Evolutionary conservation across 2,329 filamentous ascomycete genomes (phyloP).

Genomic region (Calonectria naviculata): DNA sequence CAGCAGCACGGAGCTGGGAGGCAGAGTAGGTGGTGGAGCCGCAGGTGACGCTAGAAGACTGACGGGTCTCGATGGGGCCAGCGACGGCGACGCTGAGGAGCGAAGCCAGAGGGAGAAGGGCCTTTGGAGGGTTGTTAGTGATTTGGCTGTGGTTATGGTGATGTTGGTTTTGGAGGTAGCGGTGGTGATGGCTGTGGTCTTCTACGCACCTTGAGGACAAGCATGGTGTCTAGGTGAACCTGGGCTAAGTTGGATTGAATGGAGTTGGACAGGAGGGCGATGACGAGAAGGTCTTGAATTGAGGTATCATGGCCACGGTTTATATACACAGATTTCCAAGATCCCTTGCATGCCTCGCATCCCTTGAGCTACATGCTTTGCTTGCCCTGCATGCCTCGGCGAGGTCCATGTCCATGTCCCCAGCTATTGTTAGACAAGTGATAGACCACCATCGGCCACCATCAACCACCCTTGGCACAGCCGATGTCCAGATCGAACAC

Average conservation of each 20-base stretch:
- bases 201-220: slow-evolving; percentile 31
- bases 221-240: slow-evolving; percentile 27
- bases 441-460: too few relatives aligned
- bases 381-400: background rate
- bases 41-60: slow-evolving; percentile 43
- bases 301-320: background rate
- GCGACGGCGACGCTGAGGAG: slow-evolving; percentile 43
- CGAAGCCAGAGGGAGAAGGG: slow-evolving; percentile 40
- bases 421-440: too few relatives aligned
- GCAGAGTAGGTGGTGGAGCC: slow-evolving; percentile 44
- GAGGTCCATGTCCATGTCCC: background rate
- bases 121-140: background rate
- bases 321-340: background rate
- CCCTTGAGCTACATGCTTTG: too few relatives aligned
- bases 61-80: slow-evolving; percentile 37
- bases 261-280: background rate
- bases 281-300: too few relatives aligned
- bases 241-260: background rate
- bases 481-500: background rate
- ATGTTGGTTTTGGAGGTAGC: background rate
- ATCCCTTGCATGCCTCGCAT: background rate
- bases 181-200: background rate
- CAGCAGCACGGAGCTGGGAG: slow-evolving; percentile 41
- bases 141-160: background rate
- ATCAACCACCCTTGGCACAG: background rate